Evolutionary conservation across 176 grass and related monocot genomes (phyloP), one percentile per base, ranked within the genome.

Genomic region (Triticum urartu): DNA sequence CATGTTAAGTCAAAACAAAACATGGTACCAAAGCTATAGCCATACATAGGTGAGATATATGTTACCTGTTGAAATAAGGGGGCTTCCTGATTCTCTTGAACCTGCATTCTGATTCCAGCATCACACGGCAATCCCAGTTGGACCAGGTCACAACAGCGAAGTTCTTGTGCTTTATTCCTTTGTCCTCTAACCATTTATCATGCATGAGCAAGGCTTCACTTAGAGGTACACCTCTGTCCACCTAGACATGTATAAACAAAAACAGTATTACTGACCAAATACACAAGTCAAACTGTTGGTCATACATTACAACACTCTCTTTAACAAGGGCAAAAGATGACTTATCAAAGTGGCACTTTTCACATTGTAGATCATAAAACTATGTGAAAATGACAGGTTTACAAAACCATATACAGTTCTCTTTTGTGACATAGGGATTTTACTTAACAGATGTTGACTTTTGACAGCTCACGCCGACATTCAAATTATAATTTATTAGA

Each of bases 171-270:
- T 98, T 98, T 59, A 98, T 95, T 77, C 97, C 97, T 84, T 95
- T 98, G 20, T 98, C 90, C 79, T 98, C 97, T 68, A 98, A 85
- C 97, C 97, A 98, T 68, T 95, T 98, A 77, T 98, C 97, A 85
- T 98, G 97, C 97, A 98, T 98, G 72, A 98, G 86, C 70, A 98
- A 85, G 73, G 97, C 97, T 91, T 98, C 97, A 88, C 92, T 92
- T 61, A 98, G 72, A 72, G 97, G 90, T 39, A 98, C 97, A 76
- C 97, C 97, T 91, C 94, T 95, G 87, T 98, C 94, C 42, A 98
- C 97, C 97, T 98, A 84, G 39, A 89, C 48, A 58, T 78, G 50
- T 38, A 88, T 15, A 12, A 20, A 59, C 12, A 76, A 74, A 74
- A 87, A 84, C 11, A 75, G 15, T 18, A 68, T 63, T 69, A 75